phyloP scores from a whole-genome alignment of 2,329 filamentous ascomycete species.

The Hymenoscyphus salicellus region DNA sequence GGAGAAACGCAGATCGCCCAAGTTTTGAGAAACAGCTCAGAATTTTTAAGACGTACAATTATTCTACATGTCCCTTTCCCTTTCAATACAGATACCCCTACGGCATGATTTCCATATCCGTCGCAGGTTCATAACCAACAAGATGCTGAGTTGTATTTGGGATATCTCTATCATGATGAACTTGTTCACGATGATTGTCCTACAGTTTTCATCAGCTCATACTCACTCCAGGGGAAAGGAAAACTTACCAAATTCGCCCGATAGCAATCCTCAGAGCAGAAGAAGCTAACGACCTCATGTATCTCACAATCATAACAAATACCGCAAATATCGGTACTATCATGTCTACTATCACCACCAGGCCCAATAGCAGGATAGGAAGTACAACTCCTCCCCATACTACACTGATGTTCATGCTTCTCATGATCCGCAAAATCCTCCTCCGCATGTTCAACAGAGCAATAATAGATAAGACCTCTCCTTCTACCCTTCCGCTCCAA shows the following conservation, averaged over 20 bases:
- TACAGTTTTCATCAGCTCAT: slow-evolving; percentile 3
- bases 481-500: slow-evolving; percentile 23
- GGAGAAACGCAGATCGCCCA: too few relatives aligned
- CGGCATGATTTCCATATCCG: slow-evolving; percentile 10
- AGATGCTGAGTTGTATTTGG: slow-evolving; percentile 9
- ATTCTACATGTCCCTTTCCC: neutral
- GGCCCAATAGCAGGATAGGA: slow-evolving; percentile 22
- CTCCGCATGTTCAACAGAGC: slow-evolving; percentile 29
- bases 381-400: slow-evolving; percentile 24
- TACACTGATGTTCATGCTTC: slow-evolving; percentile 25
- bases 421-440: slow-evolving; percentile 31
- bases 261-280: slow-evolving; percentile 30
- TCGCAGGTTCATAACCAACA: slow-evolving; percentile 3
- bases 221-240: neutral
- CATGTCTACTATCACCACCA: slow-evolving; percentile 14
- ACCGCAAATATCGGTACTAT: slow-evolving; percentile 15
- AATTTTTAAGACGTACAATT: neutral
- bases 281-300: slow-evolving; percentile 26
- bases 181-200: slow-evolving; percentile 12
- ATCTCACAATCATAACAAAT: slow-evolving; percentile 26
- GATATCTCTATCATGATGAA: slow-evolving; percentile 14
- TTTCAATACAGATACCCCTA: neutral
- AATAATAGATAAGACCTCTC: slow-evolving; percentile 26
- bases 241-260: slow-evolving; percentile 25
- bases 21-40: too few relatives aligned